Conservation (phyloP, 2,329 filamentous ascomycete genomes). For the Aspergillus spinulosporus region DNA sequence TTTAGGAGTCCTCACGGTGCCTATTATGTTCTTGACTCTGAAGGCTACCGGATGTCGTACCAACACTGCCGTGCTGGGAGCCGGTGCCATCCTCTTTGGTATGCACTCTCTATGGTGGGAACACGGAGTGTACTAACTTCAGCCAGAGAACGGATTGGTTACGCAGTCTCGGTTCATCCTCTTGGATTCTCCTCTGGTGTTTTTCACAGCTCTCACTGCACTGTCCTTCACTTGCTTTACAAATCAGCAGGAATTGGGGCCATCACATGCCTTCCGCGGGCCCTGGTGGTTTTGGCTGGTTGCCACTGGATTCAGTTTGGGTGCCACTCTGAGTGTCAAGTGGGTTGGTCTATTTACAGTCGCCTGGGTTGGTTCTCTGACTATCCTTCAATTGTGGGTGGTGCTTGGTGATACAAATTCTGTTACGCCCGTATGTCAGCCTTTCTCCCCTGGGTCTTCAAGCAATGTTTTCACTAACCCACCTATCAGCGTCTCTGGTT, state of each 20-base stretch:
- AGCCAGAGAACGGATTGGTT: constrained; percentile 83
- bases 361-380: constrained; percentile 93
- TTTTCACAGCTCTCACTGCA: constrained; percentile 88
- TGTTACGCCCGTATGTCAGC: constrained; percentile 67
- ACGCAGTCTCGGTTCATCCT: constrained; percentile 95
- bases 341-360: constrained; percentile 99
- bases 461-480: constrained; percentile 24
- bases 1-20: constrained; percentile 82
- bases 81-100: constrained; percentile 89
- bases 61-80: constrained; percentile 77
- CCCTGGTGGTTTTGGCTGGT: constrained; percentile 98
- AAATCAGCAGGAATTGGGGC: constrained; percentile 94
- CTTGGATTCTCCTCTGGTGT: constrained; percentile 90
- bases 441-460: not conserved
- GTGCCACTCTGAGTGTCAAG: constrained; percentile 92
- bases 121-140: constrained; percentile 13
- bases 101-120: constrained; percentile 25
- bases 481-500: constrained; percentile 68
- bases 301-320: constrained; percentile 81
- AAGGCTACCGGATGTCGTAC: constrained; percentile 89
- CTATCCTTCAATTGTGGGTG: constrained; percentile 89
- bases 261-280: constrained; percentile 78
- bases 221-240: constrained; percentile 90
- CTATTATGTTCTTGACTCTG: constrained; percentile 90
- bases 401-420: constrained; percentile 84